These are phyloP conservation scores for Emergomyces africanus DNA, from an alignment of 2,329 filamentous ascomycete genomes.

Conservation along the genomic window DNA sequence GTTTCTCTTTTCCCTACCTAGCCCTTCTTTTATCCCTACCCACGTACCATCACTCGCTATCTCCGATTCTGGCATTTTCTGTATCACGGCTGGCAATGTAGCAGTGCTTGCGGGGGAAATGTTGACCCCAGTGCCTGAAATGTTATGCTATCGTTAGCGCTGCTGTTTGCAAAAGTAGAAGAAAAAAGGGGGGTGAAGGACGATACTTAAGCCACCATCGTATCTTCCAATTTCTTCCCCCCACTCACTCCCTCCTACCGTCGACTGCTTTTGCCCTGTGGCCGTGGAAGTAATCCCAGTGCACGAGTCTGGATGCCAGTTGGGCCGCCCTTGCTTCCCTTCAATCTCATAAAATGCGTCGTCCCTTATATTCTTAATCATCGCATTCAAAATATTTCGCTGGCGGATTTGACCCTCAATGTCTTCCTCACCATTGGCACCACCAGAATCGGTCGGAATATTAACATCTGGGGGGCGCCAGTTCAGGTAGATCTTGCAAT, in stretches of 20 bases:
- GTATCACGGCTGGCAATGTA: too few relatives aligned
- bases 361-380: constrained; percentile 15
- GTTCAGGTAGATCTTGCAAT: constrained; percentile 18
- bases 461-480: constrained; percentile 16
- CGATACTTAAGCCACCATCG: neutral
- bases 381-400: constrained; percentile 16
- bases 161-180: neutral
- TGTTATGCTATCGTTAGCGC: neutral
- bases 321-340: neutral
- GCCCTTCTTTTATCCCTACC: neutral
- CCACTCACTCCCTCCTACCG: neutral
- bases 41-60: neutral
- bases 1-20: neutral
- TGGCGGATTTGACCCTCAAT: constrained; percentile 9
- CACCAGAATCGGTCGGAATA: neutral
- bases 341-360: constrained; percentile 14
- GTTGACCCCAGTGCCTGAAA: neutral
- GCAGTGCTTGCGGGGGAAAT: neutral
- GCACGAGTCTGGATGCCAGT: neutral
- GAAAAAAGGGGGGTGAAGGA: neutral
- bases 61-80: neutral
- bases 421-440: constrained; percentile 2
- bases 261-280: neutral
- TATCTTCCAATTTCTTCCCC: neutral
- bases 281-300: neutral